Base-by-base conservation (phyloP, 192 early-diverging fungal genomes). In the Mycoemilia scoparia region DNA sequence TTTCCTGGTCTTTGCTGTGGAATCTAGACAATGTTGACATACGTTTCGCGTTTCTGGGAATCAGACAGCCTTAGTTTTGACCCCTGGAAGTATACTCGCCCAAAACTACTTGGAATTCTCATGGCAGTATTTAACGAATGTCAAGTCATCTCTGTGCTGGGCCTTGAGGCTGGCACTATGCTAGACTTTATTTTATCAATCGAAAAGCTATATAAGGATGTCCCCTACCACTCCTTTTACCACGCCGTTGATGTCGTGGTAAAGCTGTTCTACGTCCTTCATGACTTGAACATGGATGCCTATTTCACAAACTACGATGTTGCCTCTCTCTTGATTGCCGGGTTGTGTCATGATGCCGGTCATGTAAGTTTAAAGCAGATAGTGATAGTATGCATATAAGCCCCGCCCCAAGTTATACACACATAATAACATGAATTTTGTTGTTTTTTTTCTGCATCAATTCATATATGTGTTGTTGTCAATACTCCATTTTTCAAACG, bases 161-260 rank as follows among this genome's bases (percentile, higher is more conserved):
- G 67, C 40, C 67, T 74, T 19, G 49, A 71, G 5, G 55, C 60
- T 12, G 66, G 69, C 23, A 68, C 74, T 36, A 54, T 93, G 31
- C 67, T 93, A 12, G 78, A 85, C 33, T 89, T 93, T 43, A 60
- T 81, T 23, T 66, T 84, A 21, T 85, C 87, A 36, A 72, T 93
- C 21, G 76, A 80, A 39, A 38, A 63, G 27, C 79, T 79, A 19
- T 93, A 93, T 48, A 54, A 67, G n/a, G 51, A 68, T n/a, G 84
- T 82, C 33, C 81, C 80, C 3, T 93, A 93, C 36, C 88, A 93
- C 49, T 84, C 80, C 7, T 93, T 88, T 48, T 77, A 76, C 49
- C 88, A 93, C 42, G 86, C 86, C 9, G 69, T 82, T 2, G 88
- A 93, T 61, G 88, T 93, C 0, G 74, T 78, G 1, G 69, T 74